Conservation (phyloP, 2,329 filamentous ascomycete species). For the Talaromyces sp. region DNA sequence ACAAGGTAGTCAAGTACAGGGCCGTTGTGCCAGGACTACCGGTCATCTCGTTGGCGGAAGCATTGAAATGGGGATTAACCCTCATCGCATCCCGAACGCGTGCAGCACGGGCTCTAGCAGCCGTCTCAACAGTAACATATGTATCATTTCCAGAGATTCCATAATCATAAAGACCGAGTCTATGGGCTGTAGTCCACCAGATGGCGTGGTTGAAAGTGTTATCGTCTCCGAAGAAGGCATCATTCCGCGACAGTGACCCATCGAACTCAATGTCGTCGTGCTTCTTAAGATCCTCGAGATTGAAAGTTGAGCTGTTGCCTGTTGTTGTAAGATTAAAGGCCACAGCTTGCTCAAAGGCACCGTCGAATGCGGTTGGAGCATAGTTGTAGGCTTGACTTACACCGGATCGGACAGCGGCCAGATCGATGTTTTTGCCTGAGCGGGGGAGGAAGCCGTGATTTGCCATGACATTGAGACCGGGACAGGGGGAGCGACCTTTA, state of each 20-base stretch:
- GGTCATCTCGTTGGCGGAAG: background rate
- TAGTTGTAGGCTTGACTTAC: slow-evolving; percentile 8
- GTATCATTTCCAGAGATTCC: background rate
- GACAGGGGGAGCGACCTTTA: slow-evolving; percentile 23
- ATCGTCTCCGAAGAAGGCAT: slow-evolving; percentile 30
- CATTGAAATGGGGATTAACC: slow-evolving; percentile 9
- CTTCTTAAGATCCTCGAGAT: slow-evolving; percentile 20
- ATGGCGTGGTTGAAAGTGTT: slow-evolving; percentile 1
- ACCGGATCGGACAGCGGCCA: background rate
- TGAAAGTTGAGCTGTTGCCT: slow-evolving; percentile 18
- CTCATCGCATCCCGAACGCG: slow-evolving; percentile 7
- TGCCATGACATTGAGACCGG: slow-evolving; percentile 30
- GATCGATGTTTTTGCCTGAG: slow-evolving; percentile 23
- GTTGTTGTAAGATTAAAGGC: slow-evolving; percentile 6
- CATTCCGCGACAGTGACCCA: slow-evolving; percentile 29
- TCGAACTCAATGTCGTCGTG: slow-evolving; percentile 37
- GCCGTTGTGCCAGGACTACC: slow-evolving; percentile 10
- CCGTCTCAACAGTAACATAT: slow-evolving; percentile 8
- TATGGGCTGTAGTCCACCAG: slow-evolving; percentile 2
- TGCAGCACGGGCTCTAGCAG: slow-evolving; percentile 9
- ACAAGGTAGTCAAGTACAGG: slow-evolving; percentile 9
- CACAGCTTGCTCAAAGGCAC: slow-evolving; percentile 4
- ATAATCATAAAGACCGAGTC: slow-evolving; percentile 3
- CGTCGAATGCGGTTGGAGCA: slow-evolving; percentile 5
- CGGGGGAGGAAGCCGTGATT: slow-evolving; percentile 29